Conservation (phyloP, 2,329 filamentous ascomycete species). For the Clonostachys chloroleuca region DNA sequence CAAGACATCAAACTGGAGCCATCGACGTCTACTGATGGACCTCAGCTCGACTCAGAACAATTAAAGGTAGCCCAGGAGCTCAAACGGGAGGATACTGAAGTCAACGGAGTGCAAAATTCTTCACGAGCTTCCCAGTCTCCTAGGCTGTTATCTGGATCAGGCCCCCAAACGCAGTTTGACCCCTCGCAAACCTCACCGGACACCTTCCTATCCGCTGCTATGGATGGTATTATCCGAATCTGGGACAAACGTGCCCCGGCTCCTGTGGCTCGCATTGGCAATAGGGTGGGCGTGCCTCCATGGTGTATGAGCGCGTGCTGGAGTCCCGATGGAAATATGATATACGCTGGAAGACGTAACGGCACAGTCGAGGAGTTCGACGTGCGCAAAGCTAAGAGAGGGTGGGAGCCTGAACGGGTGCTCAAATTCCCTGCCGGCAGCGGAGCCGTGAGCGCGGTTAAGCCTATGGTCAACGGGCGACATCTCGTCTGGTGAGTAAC, state of each 20-base stretch:
- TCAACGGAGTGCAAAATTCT: not conserved
- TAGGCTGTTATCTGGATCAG: not conserved
- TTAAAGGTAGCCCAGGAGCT: not conserved
- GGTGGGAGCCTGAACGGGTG: constrained; percentile 69
- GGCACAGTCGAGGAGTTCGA: constrained; percentile 92
- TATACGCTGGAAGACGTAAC: constrained; percentile 89
- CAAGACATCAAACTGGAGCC: not conserved
- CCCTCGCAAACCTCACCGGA: constrained; percentile 49
- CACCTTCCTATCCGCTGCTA: constrained; percentile 83
- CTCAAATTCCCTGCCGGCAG: constrained; percentile 88
- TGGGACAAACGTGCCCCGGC: constrained; percentile 81
- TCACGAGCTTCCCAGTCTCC: not conserved
- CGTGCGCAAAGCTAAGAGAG: constrained; percentile 66
- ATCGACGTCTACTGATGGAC: not conserved
- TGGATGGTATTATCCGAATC: constrained; percentile 83
- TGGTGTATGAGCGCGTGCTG: constrained; percentile 99
- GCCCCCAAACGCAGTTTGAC: not conserved
- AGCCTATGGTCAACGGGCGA: constrained; percentile 86
- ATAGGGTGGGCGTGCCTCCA: constrained; percentile 72
- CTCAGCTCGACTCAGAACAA: not conserved
- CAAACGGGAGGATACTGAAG: constrained; percentile 1
- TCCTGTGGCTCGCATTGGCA: constrained; percentile 75
- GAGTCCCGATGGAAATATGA: constrained; percentile 91
- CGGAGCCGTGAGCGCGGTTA: constrained; percentile 82
- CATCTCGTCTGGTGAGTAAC: constrained; percentile 71